Evolutionary conservation across 108 stramenopile genomes (phyloP).

Genomic region (Fragilariopsis cylindrus): DNA sequence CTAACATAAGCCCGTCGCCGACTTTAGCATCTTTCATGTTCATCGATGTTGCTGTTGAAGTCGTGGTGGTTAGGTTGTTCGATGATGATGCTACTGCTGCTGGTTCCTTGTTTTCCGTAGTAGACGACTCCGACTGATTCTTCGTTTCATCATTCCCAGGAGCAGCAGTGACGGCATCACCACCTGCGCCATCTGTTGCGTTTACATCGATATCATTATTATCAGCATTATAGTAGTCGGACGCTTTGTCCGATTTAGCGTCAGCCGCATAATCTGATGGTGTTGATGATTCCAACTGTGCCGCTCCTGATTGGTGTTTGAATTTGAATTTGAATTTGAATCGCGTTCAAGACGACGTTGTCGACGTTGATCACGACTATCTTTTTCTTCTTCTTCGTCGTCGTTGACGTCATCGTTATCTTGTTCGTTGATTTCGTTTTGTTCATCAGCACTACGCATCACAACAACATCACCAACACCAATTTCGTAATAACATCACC

Average conservation of each 20-base stretch:
- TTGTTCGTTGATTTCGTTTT: conserved; percentile 1
- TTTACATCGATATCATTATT: not conserved
- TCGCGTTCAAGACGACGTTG: not conserved
- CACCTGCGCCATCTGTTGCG: not conserved
- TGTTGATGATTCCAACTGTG: not conserved
- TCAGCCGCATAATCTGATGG: not conserved
- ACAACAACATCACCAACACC: conserved; percentile 55
- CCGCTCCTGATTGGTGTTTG: not conserved
- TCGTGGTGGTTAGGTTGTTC: not conserved
- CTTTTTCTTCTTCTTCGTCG: not conserved
- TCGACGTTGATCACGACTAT: not conserved
- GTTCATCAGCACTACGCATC: conserved; percentile 41
- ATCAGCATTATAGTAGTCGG: not conserved
- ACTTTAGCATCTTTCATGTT: conserved; percentile 27
- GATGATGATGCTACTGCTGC: not conserved
- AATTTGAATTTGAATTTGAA: not conserved
- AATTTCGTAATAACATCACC: conserved; percentile 35
- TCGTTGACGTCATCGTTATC: conserved; percentile 3
- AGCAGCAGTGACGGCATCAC: not conserved
- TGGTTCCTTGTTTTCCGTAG: not conserved
- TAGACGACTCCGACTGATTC: conserved; percentile 11
- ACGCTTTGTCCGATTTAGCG: conserved; percentile 4
- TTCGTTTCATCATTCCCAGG: conserved; percentile 15
- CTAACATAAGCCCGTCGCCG: conserved; percentile 55
- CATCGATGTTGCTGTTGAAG: not conserved